Conservation (phyloP, 129 eudicot species). For the Artemisia annua region DNA sequence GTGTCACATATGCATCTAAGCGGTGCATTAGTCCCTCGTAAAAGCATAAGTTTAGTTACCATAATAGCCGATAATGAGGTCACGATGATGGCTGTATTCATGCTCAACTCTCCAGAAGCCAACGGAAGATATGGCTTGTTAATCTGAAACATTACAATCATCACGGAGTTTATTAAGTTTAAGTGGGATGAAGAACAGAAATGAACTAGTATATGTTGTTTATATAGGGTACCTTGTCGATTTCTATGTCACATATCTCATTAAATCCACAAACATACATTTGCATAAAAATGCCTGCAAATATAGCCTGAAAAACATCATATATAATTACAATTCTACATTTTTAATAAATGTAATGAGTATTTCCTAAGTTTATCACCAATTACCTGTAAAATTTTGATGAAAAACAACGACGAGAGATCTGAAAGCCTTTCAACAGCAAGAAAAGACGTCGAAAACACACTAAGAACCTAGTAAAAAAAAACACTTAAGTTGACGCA, state of each 20-base stretch:
- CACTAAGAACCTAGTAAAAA: slow-evolving; percentile 29
- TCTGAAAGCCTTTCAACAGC: slow-evolving; percentile 35
- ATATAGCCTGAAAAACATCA: slow-evolving; percentile 23
- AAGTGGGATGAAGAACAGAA: background rate
- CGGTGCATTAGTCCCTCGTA: background rate
- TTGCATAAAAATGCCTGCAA: slow-evolving; percentile 38
- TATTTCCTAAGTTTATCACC: background rate
- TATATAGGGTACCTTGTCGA: slow-evolving; percentile 30
- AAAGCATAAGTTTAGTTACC: slow-evolving; percentile 15
- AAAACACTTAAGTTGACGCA: background rate
- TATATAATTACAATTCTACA: background rate
- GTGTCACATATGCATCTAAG: background rate
- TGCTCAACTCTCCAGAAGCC: slow-evolving; percentile 31
- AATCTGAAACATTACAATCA: slow-evolving; percentile 22
- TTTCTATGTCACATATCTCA: slow-evolving; percentile 38
- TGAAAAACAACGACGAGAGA: slow-evolving; percentile 28
- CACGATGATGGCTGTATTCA: slow-evolving; percentile 31
- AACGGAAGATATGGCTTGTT: slow-evolving; percentile 38
- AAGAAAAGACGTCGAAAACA: slow-evolving; percentile 33
- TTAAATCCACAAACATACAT: slow-evolving; percentile 41
- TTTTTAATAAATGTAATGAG: background rate
- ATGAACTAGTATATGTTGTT: background rate
- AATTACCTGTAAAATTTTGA: slow-evolving; percentile 33
- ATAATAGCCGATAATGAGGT: slow-evolving; percentile 28
- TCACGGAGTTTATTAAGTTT: background rate